Evolutionary conservation across 805 yeast genomes (phyloP), one percentile per base, ranked within the genome.

Genomic region (Nakazawaea anatomiae): DNA sequence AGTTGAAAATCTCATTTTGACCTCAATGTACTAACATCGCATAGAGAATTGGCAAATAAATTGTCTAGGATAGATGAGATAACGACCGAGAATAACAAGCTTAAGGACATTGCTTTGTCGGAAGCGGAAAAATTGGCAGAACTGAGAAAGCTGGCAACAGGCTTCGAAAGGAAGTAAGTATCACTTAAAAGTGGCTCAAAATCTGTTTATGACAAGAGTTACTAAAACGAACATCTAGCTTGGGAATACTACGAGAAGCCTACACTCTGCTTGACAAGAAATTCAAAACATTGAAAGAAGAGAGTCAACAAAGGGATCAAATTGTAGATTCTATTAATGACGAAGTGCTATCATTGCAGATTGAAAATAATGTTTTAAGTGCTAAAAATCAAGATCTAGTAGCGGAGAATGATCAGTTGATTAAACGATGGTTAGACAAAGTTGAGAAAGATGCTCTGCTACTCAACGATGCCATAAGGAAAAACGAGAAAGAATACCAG

Each of bases 321-420:
- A 70, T 75, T 31, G 67, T 79, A 34, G 82, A 77, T 48, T 58
- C 75, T 6, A 65, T 76, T 34, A 79, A 77, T 53, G 84, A 79
- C 55, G 79, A 77, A 55, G 59, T 75, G 6, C 61, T 80, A 48
- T 70, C 77, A 18, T 58, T 69, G 35, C 78, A 76, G 57, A 75
- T 79, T 42, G 82, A 78, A 57, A 72, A 69, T 50, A 76, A 76
- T 51, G 70, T 79, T 30, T 58, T 77, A 48, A 64, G 57, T 14
- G 66, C 64, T 2, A 59, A 62, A 50, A 57, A 72, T 27, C 54
- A 52, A 6, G 56, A 61, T n/a, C 57, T 75, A 39, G 61, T 57
- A 46, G 51, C 47, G 12, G 78, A 75, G 48, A 72, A 74, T 52
- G 72, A 73, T 12, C 55, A 57, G 6, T 61, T 74, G 56, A 63